These are phyloP conservation scores for Neoboletus magnificus DNA, from an alignment of 768 basidiomycete genomes.

Conservation along the genomic window DNA sequence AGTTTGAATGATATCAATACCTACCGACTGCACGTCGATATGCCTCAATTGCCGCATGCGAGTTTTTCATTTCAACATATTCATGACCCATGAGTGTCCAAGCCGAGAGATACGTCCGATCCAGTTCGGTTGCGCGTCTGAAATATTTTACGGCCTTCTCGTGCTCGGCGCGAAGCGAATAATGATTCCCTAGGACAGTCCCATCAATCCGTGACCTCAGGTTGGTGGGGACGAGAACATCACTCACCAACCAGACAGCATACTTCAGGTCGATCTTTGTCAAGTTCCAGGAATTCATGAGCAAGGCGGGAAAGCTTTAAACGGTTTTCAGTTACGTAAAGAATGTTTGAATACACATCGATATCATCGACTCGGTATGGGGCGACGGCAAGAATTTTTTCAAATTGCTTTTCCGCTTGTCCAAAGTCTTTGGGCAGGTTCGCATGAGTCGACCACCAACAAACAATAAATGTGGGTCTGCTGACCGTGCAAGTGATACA, in stretches of 20 bases:
- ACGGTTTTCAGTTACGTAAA: constrained; percentile 90
- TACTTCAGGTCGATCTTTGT: constrained; percentile 93
- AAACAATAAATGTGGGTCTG: constrained; percentile 2
- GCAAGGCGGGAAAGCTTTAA: constrained; percentile 88
- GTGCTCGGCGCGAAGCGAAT: constrained; percentile 89
- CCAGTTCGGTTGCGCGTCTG: constrained; percentile 89
- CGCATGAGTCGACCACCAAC: constrained; percentile 1
- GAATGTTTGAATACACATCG: constrained; percentile 93
- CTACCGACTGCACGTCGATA: constrained; percentile 93
- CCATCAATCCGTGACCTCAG: not conserved
- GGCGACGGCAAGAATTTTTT: constrained; percentile 73
- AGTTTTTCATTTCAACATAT: constrained; percentile 98
- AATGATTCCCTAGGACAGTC: constrained; percentile 79
- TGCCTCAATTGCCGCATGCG: constrained; percentile 97
- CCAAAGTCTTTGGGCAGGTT: constrained; percentile 64
- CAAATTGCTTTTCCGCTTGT: constrained; percentile 81
- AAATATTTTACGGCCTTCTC: constrained; percentile 97
- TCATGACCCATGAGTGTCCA: constrained; percentile 99
- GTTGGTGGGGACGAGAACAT: not conserved
- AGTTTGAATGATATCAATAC: constrained; percentile 23
- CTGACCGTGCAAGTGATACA: constrained; percentile 89
- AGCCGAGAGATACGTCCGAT: constrained; percentile 91
- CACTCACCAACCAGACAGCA: constrained; percentile 89
- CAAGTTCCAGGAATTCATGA: constrained; percentile 83
- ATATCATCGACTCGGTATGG: constrained; percentile 92